phyloP scores from a whole-genome alignment of 148 eudicot species.

The Fallopia convolvulus region DNA sequence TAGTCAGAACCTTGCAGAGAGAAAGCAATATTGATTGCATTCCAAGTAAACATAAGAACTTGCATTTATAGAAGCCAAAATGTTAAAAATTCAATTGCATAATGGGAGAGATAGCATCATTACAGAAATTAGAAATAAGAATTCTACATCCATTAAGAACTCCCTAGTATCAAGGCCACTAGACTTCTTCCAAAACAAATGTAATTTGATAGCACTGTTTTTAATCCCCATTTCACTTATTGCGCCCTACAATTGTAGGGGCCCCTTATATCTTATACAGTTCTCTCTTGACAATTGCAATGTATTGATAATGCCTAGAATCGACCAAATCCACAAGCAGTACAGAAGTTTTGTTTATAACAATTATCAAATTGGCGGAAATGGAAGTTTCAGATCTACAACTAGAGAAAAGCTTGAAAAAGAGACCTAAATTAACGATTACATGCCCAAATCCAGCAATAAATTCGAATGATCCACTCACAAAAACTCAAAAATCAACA shows the following conservation, averaged over 20 bases:
- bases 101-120: background rate
- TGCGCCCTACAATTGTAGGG: background rate
- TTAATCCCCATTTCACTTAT: background rate
- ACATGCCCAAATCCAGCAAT: background rate
- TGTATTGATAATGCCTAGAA: background rate
- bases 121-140: background rate
- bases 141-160: background rate
- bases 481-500: background rate
- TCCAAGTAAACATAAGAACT: constrained; percentile 3
- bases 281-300: background rate
- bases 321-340: background rate
- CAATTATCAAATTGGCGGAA: background rate
- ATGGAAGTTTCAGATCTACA: background rate
- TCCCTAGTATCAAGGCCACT: background rate
- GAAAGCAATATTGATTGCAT: background rate
- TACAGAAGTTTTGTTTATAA: background rate
- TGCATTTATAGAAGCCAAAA: background rate
- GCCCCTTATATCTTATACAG: background rate
- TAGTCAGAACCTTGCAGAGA: background rate
- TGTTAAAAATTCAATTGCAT: background rate
- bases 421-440: background rate
- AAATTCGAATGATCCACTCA: background rate
- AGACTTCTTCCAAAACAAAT: background rate
- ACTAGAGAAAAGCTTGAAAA: background rate
- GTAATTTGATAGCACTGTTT: background rate